phyloP scores from a whole-genome alignment of 257 asterid genomes.

The Penstemon newberryi region DNA sequence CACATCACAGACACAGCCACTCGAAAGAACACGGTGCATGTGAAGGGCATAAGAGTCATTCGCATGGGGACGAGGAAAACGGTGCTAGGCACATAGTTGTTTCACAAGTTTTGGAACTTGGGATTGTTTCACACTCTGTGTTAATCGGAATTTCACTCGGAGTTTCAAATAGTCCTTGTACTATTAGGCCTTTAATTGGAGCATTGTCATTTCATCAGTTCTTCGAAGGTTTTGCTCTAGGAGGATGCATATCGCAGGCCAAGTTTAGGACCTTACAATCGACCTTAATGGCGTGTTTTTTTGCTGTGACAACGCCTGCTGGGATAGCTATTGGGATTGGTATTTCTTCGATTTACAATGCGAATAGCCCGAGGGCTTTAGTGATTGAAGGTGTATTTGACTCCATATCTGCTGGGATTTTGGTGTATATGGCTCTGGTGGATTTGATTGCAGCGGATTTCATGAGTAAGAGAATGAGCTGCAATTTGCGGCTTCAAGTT shows the following conservation, averaged over 20 bases:
- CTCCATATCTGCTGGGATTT: slow-evolving; percentile 88
- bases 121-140: slow-evolving; percentile 91
- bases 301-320: slow-evolving; percentile 80
- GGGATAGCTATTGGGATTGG: slow-evolving; percentile 75
- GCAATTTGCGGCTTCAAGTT: slow-evolving; percentile 80
- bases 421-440: slow-evolving; percentile 89
- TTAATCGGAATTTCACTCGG: slow-evolving; percentile 90
- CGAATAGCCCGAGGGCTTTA: slow-evolving; percentile 72
- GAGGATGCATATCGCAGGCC: slow-evolving; percentile 98
- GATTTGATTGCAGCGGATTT: slow-evolving; percentile 94
- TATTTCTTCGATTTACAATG: slow-evolving; percentile 61
- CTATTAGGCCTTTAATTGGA: slow-evolving; percentile 76
- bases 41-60: slow-evolving; percentile 44
- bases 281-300: slow-evolving; percentile 77
- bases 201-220: slow-evolving; percentile 89
- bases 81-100: slow-evolving; percentile 74
- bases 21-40: slow-evolving; percentile 56
- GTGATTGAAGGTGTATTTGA: slow-evolving; percentile 71
- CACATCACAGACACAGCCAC: slow-evolving; percentile 83
- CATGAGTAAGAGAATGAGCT: slow-evolving; percentile 91
- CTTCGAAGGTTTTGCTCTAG: slow-evolving; percentile 92
- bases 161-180: slow-evolving; percentile 85
- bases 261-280: slow-evolving; percentile 55
- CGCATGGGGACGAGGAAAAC: slow-evolving; percentile 61
- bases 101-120: slow-evolving; percentile 94